Percentiles rank a stretch among this genome's conserved stretches.
These are phyloP conservation scores for Cruciata laevipes DNA, from an alignment of 257 asterid species.

Conservation along the genomic window DNA sequence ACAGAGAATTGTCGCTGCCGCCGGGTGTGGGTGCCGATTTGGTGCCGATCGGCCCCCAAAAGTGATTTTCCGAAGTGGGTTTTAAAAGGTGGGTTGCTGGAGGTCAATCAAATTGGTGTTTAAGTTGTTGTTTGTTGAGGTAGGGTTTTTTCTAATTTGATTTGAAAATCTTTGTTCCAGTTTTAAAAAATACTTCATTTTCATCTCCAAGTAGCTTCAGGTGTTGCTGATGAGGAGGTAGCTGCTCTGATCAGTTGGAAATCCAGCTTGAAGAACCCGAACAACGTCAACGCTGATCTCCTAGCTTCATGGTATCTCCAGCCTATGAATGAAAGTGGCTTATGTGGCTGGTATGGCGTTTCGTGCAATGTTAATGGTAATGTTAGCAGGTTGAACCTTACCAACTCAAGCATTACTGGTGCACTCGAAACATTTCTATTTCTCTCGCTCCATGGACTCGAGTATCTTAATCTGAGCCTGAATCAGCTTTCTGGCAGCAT, in stretches of 20 bases:
- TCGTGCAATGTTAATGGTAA: constrained; percentile 2
- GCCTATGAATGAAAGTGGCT: not conserved
- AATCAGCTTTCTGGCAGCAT: constrained; percentile 17
- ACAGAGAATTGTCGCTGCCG: too few species aligned
- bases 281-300: constrained; percentile 10
- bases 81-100: too few species aligned
- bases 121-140: too few species aligned
- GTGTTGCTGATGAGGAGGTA: constrained; percentile 12
- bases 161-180: not conserved
- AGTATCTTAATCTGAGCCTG: constrained; percentile 13
- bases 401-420: constrained; percentile 3
- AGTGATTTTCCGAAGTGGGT: too few species aligned
- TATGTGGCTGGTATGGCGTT: constrained; percentile 22
- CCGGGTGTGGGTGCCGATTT: too few species aligned
- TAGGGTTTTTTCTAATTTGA: too few species aligned
- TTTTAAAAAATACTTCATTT: too few species aligned
- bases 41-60: too few species aligned
- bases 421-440: constrained; percentile 19
- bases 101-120: too few species aligned
- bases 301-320: constrained; percentile 18
- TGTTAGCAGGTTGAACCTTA: constrained; percentile 11
- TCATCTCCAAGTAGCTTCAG: not conserved
- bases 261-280: constrained; percentile 7
- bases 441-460: constrained; percentile 19
- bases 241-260: constrained; percentile 18